Percentiles rank a stretch among this genome's conserved stretches.
Conservation (phyloP, 2,329 filamentous ascomycete genomes). For the Raffaelea ambrosiae region DNA sequence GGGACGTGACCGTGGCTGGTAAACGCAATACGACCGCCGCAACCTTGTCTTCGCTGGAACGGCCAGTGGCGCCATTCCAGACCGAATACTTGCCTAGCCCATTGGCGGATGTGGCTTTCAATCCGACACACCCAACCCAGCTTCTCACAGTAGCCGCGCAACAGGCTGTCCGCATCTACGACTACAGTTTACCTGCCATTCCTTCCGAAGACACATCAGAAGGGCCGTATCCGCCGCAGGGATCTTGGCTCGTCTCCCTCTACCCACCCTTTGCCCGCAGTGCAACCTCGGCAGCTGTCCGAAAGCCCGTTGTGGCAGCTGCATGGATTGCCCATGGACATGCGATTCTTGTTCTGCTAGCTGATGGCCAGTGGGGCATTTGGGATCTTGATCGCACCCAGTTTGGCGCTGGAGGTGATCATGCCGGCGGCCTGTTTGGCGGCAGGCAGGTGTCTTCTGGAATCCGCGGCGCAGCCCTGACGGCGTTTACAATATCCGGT, state of each 20-base stretch:
- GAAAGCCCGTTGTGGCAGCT: conserved; percentile 55
- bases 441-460: conserved; percentile 36
- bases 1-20: conserved; percentile 44
- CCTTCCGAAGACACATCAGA: conserved; percentile 41
- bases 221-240: conserved; percentile 46
- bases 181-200: conserved; percentile 46
- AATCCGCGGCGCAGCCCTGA: conserved; percentile 48
- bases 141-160: conserved; percentile 47
- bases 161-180: conserved; percentile 53
- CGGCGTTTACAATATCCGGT: conserved; percentile 48
- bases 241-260: conserved; percentile 56
- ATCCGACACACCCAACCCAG: conserved; percentile 49
- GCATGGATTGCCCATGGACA: conserved; percentile 54
- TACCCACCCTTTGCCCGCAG: conserved; percentile 48
- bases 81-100: conserved; percentile 49
- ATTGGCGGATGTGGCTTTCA: conserved; percentile 50
- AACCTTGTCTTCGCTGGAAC: conserved; percentile 4
- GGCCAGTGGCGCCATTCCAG: conserved; percentile 44
- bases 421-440: conserved; percentile 29
- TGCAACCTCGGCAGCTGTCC: conserved; percentile 28
- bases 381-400: conserved; percentile 57
- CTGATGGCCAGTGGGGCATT: conserved; percentile 59
- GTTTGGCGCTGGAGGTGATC: conserved; percentile 12
- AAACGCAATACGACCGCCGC: conserved; percentile 23
- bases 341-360: conserved; percentile 48